Conservation (phyloP, 352 stramenopile genomes). For the Pelagophyceae sp. region DNA sequence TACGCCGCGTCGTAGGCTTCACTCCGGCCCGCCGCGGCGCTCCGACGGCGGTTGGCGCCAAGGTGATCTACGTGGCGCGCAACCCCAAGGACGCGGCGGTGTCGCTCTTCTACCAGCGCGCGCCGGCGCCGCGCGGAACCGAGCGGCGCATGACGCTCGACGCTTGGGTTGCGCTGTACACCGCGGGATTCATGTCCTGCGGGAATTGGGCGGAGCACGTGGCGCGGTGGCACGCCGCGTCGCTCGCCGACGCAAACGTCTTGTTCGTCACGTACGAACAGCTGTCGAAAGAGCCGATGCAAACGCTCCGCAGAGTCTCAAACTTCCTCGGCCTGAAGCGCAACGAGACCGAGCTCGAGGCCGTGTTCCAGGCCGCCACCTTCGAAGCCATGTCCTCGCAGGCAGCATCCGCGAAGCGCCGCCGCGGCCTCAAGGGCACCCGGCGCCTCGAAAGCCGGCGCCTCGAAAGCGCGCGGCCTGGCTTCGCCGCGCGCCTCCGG, state of each 20-base stretch:
- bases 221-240: conserved; percentile 11
- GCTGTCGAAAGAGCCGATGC: not conserved
- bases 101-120: conserved; percentile 14
- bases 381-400: not conserved
- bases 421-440: not conserved
- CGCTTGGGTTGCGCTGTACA: conserved; percentile 10
- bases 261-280: conserved; percentile 16
- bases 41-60: not conserved
- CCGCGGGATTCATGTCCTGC: not conserved
- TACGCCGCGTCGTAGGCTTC: too few relatives aligned
- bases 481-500: not conserved
- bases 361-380: not conserved
- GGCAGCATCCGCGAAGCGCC: not conserved
- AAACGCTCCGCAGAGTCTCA: not conserved
- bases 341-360: not conserved
- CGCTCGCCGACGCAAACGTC: not conserved
- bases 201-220: conserved; percentile 2
- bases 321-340: not conserved
- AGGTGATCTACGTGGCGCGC: conserved; percentile 13
- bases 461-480: not conserved
- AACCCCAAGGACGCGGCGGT: conserved; percentile 20
- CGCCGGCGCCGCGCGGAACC: not conserved
- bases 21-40: not conserved
- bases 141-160: not conserved
- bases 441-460: not conserved